A percentile compares a stretch with the other conserved stretches of the same genome.
Conservation (phyloP, 345 rosid genomes). For the Eucalyptus erythrocorys region DNA sequence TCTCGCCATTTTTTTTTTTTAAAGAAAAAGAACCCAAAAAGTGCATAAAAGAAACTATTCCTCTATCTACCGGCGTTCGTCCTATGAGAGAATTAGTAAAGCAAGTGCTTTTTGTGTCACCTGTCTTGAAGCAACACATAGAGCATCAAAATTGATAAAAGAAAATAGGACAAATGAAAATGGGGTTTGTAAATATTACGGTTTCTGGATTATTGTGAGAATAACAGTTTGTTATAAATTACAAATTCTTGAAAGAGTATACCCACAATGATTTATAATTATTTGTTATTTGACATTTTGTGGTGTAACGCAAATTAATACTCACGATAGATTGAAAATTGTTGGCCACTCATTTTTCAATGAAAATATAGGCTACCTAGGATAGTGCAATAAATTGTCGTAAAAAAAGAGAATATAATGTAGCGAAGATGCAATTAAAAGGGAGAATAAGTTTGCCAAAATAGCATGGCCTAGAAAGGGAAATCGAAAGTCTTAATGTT, state of each 20-base stretch:
- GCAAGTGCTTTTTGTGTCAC: too few species aligned
- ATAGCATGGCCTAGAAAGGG: not conserved
- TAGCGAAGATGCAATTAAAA: not conserved
- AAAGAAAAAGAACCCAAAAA: too few species aligned
- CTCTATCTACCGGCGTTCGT: too few species aligned
- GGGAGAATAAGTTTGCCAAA: not conserved
- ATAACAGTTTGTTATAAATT: accelerated
- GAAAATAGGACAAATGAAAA: too few species aligned
- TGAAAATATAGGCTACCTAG: not conserved
- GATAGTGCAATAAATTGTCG: not conserved
- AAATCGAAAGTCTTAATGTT: not conserved
- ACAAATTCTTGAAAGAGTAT: accelerated
- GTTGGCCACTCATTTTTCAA: accelerated
- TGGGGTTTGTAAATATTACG: accelerated
- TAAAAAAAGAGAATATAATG: not conserved
- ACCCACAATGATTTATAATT: accelerated
- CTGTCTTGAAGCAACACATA: too few species aligned
- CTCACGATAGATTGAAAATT: too few species aligned
- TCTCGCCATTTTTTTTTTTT: too few species aligned
- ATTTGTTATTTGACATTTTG: too few species aligned
- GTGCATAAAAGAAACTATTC: too few species aligned
- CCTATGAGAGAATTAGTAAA: too few species aligned
- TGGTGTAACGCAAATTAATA: accelerated
- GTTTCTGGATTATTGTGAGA: accelerated
- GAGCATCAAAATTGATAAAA: too few species aligned